A percentile compares a stretch with the other conserved stretches of the same genome.
These are phyloP conservation scores for Penicillium verrucosum DNA, from an alignment of 2,329 filamentous ascomycete species.

Conservation along the genomic window DNA sequence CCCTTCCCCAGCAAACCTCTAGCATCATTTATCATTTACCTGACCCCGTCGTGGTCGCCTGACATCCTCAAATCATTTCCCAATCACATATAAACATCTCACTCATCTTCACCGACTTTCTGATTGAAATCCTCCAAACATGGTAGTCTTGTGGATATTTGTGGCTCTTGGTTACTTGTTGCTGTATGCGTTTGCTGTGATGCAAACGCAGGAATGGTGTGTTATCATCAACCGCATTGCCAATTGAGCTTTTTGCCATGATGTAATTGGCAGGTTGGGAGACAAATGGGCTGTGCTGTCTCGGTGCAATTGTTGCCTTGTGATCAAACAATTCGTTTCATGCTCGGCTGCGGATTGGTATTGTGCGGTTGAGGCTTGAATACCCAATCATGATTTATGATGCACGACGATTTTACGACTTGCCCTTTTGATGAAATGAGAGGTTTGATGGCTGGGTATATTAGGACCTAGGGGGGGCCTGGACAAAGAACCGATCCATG, in stretches of 20 bases:
- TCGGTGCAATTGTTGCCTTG: not conserved
- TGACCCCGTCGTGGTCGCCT: not conserved
- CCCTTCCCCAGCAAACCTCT: not conserved
- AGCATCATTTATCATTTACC: not conserved
- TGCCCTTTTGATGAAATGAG: not conserved
- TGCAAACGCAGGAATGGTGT: conserved; percentile 19
- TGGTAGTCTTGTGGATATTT: conserved; percentile 34
- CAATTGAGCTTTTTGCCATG: conserved; percentile 14
- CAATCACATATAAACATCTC: not conserved
- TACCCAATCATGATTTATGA: conserved; percentile 1
- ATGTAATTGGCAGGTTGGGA: not conserved
- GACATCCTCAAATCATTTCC: not conserved
- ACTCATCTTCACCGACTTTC: conserved; percentile 7
- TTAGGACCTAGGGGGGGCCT: not conserved
- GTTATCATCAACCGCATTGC: conserved; percentile 16
- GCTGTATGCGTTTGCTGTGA: conserved; percentile 34
- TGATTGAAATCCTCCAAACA: conserved; percentile 4
- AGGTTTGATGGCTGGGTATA: not conserved
- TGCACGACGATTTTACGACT: not conserved
- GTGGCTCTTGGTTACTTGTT: conserved; percentile 36
- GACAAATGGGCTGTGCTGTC: not conserved
- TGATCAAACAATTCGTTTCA: not conserved
- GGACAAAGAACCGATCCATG: not conserved
- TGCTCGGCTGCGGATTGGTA: not conserved
- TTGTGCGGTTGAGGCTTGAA: not conserved